A percentile compares a stretch with the other conserved stretches of the same genome.
Conservation (phyloP, 768 basidiomycete species). For the Russula sp. region DNA sequence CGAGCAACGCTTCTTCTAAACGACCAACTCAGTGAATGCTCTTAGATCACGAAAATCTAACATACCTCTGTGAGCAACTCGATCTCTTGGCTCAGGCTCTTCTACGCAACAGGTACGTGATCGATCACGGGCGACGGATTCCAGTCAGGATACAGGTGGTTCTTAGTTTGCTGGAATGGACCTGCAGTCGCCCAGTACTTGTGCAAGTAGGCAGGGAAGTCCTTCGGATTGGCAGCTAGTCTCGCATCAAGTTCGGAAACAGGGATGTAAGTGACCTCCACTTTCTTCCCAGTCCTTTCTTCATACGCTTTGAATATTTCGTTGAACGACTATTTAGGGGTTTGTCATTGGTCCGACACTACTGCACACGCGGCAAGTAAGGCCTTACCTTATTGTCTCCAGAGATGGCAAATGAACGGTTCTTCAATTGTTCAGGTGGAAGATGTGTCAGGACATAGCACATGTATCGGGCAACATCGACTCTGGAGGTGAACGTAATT, state of each 20-base stretch:
- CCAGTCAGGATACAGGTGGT: constrained; percentile 28
- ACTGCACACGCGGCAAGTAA: too few relatives aligned
- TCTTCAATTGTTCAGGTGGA: too few relatives aligned
- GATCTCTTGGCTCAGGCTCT: background rate
- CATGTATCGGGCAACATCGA: too few relatives aligned
- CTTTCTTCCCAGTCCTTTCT: constrained; percentile 28
- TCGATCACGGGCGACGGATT: constrained; percentile 29
- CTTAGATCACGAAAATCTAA: background rate
- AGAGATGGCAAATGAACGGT: too few relatives aligned
- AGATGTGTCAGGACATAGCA: too few relatives aligned
- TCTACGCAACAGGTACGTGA: background rate
- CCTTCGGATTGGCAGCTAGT: constrained; percentile 19
- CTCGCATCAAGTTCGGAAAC: constrained; percentile 17
- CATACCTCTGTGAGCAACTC: background rate
- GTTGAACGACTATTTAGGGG: constrained; percentile 14
- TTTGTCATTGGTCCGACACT: too few relatives aligned
- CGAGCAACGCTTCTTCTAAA: background rate
- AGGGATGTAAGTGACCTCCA: constrained; percentile 30
- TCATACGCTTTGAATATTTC: constrained; percentile 29
- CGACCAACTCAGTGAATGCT: background rate
- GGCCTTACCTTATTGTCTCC: too few relatives aligned
- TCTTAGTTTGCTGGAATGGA: constrained; percentile 14
- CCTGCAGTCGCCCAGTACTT: constrained; percentile 23
- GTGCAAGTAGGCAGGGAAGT: constrained; percentile 16
- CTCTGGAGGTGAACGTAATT: too few relatives aligned